Evolutionary conservation across 2,329 filamentous ascomycete species (phyloP), one percentile per base, ranked within the genome.

Genomic region (Talaromyces sp.): DNA sequence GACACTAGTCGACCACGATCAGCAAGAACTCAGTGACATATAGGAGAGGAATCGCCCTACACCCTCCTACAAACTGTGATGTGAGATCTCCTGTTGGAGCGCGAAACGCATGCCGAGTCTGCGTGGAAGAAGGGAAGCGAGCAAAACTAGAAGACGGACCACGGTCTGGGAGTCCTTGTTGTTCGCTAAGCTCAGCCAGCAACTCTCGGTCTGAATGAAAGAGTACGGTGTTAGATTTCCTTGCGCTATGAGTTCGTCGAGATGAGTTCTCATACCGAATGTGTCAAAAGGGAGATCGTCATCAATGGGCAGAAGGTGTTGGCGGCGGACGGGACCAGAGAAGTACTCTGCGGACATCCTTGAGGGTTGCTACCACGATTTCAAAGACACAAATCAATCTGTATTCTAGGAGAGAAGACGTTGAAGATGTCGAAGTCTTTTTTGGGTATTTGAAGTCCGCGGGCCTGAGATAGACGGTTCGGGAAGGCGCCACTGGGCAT

Each of bases 251-350:
- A 56, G 35, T 43, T 21, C 5, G 3, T 13, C 10, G 10, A 21
- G 13, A 55, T 35, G 13, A 64, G 73, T 26, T 17, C n/a, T 19
- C 50, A 65, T 65, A 84, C 82, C 81, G 64, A 83, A 84, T 3
- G 75, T 75, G 71, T 84, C 80, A 13, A 82, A 70, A 8, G 70
- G 65, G n/a, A 68, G 32, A 31, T 73, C 70, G 54, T 73, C 66
- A 17, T 73, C 66, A 14, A 59, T 29, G 13, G 55, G n/a, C 9
- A 57, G 41, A 31, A 61, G 54, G 49, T 41, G 43, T n/a, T 53
- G 55, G 43, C 49, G 49, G 26, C 14, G 24, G 14, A 29, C 13
- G 14, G 24, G 49, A 10, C 27, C 17, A 26, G 26, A 9, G 5
- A 29, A 52, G 27, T 52, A 31, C 1, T 52, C 11, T 29, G 24